Evolutionary conservation across 2,329 filamentous ascomycete species (phyloP), one percentile per base, ranked within the genome.

Genomic region (Trichoderma breve): DNA sequence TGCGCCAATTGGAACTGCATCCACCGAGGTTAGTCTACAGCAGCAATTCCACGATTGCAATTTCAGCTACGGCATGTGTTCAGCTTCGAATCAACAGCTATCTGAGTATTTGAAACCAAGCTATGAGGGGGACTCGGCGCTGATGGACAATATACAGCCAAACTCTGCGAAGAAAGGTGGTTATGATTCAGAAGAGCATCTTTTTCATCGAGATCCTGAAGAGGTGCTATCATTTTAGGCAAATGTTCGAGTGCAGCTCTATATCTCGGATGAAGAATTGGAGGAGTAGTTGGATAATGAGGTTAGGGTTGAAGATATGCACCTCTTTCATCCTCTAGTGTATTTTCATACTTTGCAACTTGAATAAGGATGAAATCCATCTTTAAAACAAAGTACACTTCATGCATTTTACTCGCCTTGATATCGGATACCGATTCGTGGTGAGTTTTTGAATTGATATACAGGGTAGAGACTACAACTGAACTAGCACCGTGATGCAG

Each of bases 201-300:
- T 60, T n/a, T n/a, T 73, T 21, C 60, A 71, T 30, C 62, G 76
- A 66, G 67, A 75, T 57, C 73, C 76, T 12, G 70, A 72, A 26
- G 79, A 80, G n/a, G 77, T 78, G n/a, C 51, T 70, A 30, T 73
- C 77, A 67, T 81, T 80, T 65, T 82, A 79, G 80, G 71, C 74
- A 11, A 73, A 77, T 73, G 78, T 81, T 24, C 76, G 80, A 24
- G 70, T 71, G 8, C 73, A 74, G 34, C 76, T 82, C 9, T 76
- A 77, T 67, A 76, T 81, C 36, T 74, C 78, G 15, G 79, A 81
- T 32, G 76, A 80, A 3, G 79, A 81, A 24, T 26, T 79, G n/a
- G 77, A 78, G 11, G 28, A 58, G 21, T 58, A 39, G 4, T 30
- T 32, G 26, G 18, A 61, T 24, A 28, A 11, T 6, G 21, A 26